phyloP scores from a whole-genome alignment of 306 rosid species.

The Oxytropis ochrocephala region DNA sequence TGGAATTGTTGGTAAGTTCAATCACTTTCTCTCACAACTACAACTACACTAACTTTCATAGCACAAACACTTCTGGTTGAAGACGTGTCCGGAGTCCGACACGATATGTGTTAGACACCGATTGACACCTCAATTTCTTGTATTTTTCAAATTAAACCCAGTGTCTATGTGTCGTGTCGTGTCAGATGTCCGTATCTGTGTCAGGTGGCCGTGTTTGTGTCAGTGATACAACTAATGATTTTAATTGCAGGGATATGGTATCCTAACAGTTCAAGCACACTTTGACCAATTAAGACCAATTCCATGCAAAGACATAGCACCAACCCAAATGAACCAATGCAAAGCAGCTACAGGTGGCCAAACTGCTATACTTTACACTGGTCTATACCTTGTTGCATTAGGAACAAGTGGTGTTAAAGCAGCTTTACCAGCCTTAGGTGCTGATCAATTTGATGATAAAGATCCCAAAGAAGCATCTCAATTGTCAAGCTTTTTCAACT shows the following conservation, averaged over 20 bases:
- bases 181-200: too few species aligned
- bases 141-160: too few species aligned
- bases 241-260: conserved; percentile 52
- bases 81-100: too few species aligned
- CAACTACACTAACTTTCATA: too few species aligned
- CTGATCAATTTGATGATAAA: conserved; percentile 65
- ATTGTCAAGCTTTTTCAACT: conserved; percentile 77
- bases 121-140: too few species aligned
- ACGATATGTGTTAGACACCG: too few species aligned
- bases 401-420: conserved; percentile 74
- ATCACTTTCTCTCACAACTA: not conserved
- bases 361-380: conserved; percentile 48
- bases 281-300: conserved; percentile 46
- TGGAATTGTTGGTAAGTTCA: conserved; percentile 53
- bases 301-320: conserved; percentile 44
- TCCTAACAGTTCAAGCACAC: conserved; percentile 58
- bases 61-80: too few species aligned
- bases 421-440: conserved; percentile 73
- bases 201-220: too few species aligned
- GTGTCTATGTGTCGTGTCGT: too few species aligned
- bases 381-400: conserved; percentile 64
- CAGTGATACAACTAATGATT: too few species aligned
- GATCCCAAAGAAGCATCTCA: conserved; percentile 57
- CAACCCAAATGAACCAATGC: conserved; percentile 30
- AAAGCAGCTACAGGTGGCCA: conserved; percentile 37